phyloP scores from a whole-genome alignment of 306 rosid species.

The Canavalia gladiata region DNA sequence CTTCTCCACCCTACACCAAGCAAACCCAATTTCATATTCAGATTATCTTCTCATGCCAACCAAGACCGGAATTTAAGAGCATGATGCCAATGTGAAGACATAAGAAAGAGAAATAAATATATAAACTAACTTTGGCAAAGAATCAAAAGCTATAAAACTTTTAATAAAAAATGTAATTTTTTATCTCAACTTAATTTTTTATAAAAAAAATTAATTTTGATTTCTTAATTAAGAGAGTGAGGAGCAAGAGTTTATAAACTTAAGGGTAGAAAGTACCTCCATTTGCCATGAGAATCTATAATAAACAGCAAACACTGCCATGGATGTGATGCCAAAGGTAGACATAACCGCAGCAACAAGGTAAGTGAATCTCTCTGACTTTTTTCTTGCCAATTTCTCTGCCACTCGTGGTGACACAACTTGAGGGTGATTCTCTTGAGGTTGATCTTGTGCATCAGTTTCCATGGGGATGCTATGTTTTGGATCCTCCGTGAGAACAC shows the following conservation, averaged over 20 bases:
- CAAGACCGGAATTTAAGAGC: background rate
- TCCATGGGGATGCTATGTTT: slow-evolving; percentile 53
- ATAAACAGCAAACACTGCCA: slow-evolving; percentile 89
- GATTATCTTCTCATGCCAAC: slow-evolving; percentile 1
- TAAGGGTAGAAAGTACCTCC: slow-evolving; percentile 63
- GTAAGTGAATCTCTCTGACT: slow-evolving; percentile 81
- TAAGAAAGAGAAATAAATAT: background rate
- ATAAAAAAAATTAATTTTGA: no score
- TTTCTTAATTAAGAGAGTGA: no score
- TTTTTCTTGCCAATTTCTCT: slow-evolving; percentile 73
- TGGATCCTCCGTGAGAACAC: slow-evolving; percentile 76
- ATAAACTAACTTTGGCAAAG: no score
- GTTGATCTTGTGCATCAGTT: background rate
- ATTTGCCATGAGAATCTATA: slow-evolving; percentile 95
- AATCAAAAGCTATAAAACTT: no score
- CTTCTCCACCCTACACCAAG: slow-evolving; percentile 75
- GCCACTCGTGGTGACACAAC: slow-evolving; percentile 55
- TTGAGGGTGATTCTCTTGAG: slow-evolving; percentile 45
- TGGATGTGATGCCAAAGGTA: slow-evolving; percentile 83
- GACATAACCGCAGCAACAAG: slow-evolving; percentile 92
- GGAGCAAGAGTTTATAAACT: background rate
- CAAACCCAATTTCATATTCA: slow-evolving; percentile 40
- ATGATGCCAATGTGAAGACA: background rate
- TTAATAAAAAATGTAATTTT: no score
- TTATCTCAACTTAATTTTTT: no score